phyloP scores from a whole-genome alignment of 768 basidiomycete genomes.

The Podaxis sp. region DNA sequence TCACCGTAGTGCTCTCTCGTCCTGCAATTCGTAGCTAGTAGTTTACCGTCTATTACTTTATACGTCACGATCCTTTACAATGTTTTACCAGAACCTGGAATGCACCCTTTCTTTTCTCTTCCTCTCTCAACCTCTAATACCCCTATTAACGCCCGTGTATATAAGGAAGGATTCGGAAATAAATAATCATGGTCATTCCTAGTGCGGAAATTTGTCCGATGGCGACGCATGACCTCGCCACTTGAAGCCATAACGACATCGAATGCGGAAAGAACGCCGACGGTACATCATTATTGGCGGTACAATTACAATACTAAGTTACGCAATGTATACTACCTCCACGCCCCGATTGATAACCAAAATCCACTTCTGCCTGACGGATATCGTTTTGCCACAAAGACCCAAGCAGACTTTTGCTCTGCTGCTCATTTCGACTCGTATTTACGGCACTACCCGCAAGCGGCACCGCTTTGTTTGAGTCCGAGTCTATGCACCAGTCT shows the following conservation, averaged over 20 bases:
- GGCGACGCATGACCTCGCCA: background rate
- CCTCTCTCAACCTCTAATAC: background rate
- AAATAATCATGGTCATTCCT: slow-evolving; percentile 2
- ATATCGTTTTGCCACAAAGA: background rate
- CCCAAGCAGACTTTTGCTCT: background rate
- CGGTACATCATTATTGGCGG: background rate
- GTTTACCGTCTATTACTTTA: background rate
- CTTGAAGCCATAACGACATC: background rate
- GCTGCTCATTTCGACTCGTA: background rate
- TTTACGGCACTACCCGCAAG: no score
- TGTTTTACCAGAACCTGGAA: slow-evolving; percentile 2
- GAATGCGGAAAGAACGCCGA: background rate
- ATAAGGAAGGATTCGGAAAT: slow-evolving; percentile 5
- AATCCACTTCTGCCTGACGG: background rate
- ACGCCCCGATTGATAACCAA: background rate
- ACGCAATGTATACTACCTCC: background rate
- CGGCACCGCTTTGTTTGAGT: background rate
- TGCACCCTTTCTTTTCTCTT: slow-evolving; percentile 2
- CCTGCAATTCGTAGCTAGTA: slow-evolving; percentile 13
- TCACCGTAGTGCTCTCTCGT: slow-evolving; percentile 1
- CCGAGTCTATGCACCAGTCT: background rate
- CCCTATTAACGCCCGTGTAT: slow-evolving; percentile 4
- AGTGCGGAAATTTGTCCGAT: background rate
- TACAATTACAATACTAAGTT: background rate
- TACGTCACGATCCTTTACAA: background rate